Evolutionary conservation across 2,329 filamentous ascomycete genomes (phyloP).

Genomic region (Ophiostoma himal-ulmi): DNA sequence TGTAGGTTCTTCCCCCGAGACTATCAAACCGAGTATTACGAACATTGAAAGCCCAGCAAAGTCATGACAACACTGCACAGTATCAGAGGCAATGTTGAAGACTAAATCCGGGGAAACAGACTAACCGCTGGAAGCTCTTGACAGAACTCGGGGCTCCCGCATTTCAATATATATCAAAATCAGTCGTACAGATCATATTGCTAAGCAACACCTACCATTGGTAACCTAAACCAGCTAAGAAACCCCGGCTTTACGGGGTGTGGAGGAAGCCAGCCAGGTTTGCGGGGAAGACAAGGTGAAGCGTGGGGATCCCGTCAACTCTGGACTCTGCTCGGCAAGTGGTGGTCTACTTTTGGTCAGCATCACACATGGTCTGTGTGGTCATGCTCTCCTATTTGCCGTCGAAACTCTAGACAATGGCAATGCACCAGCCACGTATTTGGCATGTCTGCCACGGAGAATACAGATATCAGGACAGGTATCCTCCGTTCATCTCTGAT

Average conservation of each 20-base stretch:
- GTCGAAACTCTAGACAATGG: not conserved
- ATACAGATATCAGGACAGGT: not conserved
- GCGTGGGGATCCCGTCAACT: not conserved
- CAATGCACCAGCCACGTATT: slow-evolving; percentile 1
- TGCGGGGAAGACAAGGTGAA: slow-evolving; percentile 3
- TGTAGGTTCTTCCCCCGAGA: no score
- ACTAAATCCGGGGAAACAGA: not conserved
- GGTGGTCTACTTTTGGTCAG: not conserved
- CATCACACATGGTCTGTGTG: slow-evolving; percentile 2
- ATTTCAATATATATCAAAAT: not conserved
- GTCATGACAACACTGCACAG: not conserved
- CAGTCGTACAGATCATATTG: not conserved
- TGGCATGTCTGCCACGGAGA: not conserved
- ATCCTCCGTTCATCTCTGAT: not conserved
- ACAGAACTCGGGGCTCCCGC: not conserved
- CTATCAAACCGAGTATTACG: no score
- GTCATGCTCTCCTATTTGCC: not conserved
- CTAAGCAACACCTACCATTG: not conserved
- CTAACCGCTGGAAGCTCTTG: not conserved
- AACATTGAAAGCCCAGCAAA: not conserved
- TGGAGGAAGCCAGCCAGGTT: slow-evolving; percentile 8
- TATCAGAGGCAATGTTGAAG: not conserved
- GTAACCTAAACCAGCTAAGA: not conserved
- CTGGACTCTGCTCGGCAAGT: slow-evolving; percentile 4
- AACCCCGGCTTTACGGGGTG: slow-evolving; percentile 10